Evolutionary conservation across 2,329 filamentous ascomycete species (phyloP).

Genomic region (Geosmithia putterillii): DNA sequence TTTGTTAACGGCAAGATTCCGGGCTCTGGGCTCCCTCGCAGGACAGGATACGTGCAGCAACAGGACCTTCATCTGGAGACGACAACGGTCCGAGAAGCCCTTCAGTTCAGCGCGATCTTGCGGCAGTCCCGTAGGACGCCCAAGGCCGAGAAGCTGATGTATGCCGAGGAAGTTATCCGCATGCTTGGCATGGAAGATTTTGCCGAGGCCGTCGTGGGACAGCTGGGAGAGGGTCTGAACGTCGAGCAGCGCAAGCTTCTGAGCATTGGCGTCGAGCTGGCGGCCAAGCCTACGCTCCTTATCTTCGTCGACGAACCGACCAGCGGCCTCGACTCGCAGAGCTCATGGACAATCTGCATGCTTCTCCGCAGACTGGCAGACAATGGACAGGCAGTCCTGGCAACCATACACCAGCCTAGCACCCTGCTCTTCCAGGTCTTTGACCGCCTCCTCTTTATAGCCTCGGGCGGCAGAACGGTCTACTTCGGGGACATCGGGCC

Average conservation of each 20-base stretch:
- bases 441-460: conserved; percentile 47
- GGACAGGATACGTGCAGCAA: conserved; percentile 80
- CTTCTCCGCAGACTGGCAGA: conserved; percentile 46
- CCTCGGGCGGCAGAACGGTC: conserved; percentile 47
- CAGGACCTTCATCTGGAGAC: conserved; percentile 76
- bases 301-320: conserved; percentile 48
- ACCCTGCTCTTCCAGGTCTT: conserved; percentile 36
- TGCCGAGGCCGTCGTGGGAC: conserved; percentile 48
- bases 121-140: conserved; percentile 61
- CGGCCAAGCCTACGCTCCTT: conserved; percentile 38
- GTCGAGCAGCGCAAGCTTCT: conserved; percentile 46
- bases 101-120: conserved; percentile 72
- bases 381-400: conserved; percentile 33
- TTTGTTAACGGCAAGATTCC: conserved; percentile 46
- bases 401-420: conserved; percentile 39
- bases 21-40: conserved; percentile 69
- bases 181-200: conserved; percentile 52
- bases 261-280: conserved; percentile 43
- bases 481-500: conserved; percentile 54
- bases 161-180: conserved; percentile 51
- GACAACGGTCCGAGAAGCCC: conserved; percentile 69
- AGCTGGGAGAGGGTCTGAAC: conserved; percentile 44
- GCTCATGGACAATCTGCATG: conserved; percentile 44
- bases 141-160: conserved; percentile 61
- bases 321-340: conserved; percentile 45